Percentiles rank a stretch among this genome's conserved stretches.
Evolutionary conservation across 2,329 filamentous ascomycete genomes (phyloP).

Genomic region (Acrocalymma vagum): DNA sequence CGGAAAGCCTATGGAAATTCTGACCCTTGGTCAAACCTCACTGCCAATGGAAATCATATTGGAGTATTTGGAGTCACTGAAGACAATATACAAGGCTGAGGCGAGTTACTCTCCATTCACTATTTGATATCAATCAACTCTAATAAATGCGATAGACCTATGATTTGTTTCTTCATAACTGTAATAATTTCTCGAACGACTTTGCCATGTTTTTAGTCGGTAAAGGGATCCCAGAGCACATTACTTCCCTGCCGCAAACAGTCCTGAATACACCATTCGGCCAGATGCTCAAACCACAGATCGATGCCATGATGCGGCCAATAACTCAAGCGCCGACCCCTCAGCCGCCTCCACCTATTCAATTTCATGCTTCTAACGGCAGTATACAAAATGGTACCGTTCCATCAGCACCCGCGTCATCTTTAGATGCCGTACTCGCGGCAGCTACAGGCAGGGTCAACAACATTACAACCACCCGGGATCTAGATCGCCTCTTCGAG

Average conservation of each 20-base stretch:
- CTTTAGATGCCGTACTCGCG: conserved; percentile 21
- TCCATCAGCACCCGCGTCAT: conserved; percentile 10
- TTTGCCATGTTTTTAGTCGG: conserved; percentile 89
- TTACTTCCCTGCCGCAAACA: conserved; percentile 82
- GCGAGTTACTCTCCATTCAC: conserved; percentile 51
- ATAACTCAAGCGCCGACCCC: conserved; percentile 67
- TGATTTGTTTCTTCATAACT: conserved; percentile 90
- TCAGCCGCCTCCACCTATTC: conserved; percentile 25
- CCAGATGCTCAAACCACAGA: conserved; percentile 82
- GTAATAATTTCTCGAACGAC: conserved; percentile 97
- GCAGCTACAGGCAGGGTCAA: conserved; percentile 62
- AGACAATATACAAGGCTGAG: conserved; percentile 82
- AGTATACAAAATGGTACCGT: conserved; percentile 16
- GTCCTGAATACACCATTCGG: conserved; percentile 89
- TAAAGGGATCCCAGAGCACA: conserved; percentile 86
- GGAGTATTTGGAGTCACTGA: conserved; percentile 87
- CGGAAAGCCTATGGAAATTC: conserved; percentile 79
- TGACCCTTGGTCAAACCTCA: conserved; percentile 78
- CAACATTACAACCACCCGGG: conserved; percentile 65
- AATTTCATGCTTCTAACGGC: conserved; percentile 15
- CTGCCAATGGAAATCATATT: conserved; percentile 82
- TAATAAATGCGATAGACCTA: conserved; percentile 65
- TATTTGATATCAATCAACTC: background rate
- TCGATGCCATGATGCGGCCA: conserved; percentile 70
- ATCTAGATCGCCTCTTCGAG: conserved; percentile 68